Conservation (phyloP, 176 grass and related monocot genomes). For the Lolium rigidum region DNA sequence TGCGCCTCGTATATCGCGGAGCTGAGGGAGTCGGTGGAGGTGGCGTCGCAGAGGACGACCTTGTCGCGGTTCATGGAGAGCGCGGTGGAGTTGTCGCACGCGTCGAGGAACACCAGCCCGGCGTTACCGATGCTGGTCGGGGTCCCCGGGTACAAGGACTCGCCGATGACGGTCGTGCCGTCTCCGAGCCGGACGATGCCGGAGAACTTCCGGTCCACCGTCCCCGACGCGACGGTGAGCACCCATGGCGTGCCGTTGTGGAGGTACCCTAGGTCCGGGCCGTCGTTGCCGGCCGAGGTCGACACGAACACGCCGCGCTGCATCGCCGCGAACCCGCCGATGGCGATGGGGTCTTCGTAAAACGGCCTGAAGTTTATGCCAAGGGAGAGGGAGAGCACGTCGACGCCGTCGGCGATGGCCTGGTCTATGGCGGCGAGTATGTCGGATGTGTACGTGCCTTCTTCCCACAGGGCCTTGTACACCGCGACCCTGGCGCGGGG, state of each 20-base stretch:
- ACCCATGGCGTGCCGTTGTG: conserved; percentile 82
- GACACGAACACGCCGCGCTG: conserved; percentile 72
- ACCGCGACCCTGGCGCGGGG: conserved; percentile 69
- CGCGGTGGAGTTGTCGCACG: conserved; percentile 54
- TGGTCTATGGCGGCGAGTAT: conserved; percentile 74
- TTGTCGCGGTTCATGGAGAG: conserved; percentile 45
- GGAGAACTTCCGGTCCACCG: conserved; percentile 53
- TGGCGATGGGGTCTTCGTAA: conserved; percentile 61
- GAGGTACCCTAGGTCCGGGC: conserved; percentile 57
- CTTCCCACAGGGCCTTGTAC: conserved; percentile 77
- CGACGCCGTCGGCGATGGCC: conserved; percentile 83
- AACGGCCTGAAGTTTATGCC: conserved; percentile 34
- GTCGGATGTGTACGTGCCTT: conserved; percentile 59
- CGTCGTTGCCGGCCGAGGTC: conserved; percentile 71
- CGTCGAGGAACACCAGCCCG: conserved; percentile 52
- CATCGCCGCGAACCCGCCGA: conserved; percentile 77
- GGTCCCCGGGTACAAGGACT: conserved; percentile 56
- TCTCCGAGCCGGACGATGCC: conserved; percentile 57
- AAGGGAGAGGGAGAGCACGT: conserved; percentile 78
- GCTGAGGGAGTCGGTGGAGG: conserved; percentile 29
- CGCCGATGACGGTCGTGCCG: conserved; percentile 49
- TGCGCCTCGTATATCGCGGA: not conserved
- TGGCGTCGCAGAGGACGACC: conserved; percentile 61
- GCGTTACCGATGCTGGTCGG: conserved; percentile 22
- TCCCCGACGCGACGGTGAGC: conserved; percentile 62